phyloP scores from a whole-genome alignment of 2,329 filamentous ascomycete species.

The Nothophoma quercina region DNA sequence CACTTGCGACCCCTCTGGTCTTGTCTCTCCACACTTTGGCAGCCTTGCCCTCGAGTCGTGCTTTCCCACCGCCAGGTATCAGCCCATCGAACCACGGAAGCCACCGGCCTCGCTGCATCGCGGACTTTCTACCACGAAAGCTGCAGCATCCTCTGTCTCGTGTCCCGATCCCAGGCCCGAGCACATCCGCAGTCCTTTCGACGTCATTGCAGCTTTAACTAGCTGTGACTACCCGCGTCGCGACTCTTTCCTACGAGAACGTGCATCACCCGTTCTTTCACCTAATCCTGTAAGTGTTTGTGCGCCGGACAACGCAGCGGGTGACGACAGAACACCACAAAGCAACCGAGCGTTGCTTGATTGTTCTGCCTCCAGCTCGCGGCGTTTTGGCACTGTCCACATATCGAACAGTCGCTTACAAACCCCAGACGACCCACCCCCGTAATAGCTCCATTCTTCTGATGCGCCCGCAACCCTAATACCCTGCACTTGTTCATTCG shows the following conservation, averaged over 20 bases:
- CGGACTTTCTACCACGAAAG: slow-evolving; percentile 27
- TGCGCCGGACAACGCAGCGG: neutral
- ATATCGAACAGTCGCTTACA: slow-evolving; percentile 22
- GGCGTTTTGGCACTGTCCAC: neutral
- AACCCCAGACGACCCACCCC: slow-evolving; percentile 27
- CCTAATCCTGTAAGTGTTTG: slow-evolving; percentile 32
- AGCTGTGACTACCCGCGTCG: slow-evolving; percentile 32
- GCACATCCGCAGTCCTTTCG: slow-evolving; percentile 26
- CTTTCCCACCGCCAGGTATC: slow-evolving; percentile 6
- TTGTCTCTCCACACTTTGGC: slow-evolving; percentile 11
- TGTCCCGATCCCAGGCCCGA: slow-evolving; percentile 17
- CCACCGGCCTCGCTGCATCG: slow-evolving; percentile 33
- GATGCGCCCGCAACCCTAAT: slow-evolving; percentile 53
- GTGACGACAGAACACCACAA: neutral
- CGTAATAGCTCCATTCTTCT: slow-evolving; percentile 45
- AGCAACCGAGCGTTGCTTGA: neutral
- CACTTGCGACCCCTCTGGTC: slow-evolving; percentile 19
- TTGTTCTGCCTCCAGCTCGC: slow-evolving; percentile 18
- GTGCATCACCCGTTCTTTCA: slow-evolving; percentile 24
- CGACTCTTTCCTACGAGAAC: slow-evolving; percentile 19
- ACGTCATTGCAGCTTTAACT: slow-evolving; percentile 47
- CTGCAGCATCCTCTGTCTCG: slow-evolving; percentile 21
- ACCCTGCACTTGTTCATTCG: slow-evolving; percentile 39
- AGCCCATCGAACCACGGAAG: slow-evolving; percentile 30
- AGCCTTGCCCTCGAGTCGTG: slow-evolving; percentile 17